phyloP scores from a whole-genome alignment of 1,139 yeast genomes.

The Magnusiomyces magnusii region DNA sequence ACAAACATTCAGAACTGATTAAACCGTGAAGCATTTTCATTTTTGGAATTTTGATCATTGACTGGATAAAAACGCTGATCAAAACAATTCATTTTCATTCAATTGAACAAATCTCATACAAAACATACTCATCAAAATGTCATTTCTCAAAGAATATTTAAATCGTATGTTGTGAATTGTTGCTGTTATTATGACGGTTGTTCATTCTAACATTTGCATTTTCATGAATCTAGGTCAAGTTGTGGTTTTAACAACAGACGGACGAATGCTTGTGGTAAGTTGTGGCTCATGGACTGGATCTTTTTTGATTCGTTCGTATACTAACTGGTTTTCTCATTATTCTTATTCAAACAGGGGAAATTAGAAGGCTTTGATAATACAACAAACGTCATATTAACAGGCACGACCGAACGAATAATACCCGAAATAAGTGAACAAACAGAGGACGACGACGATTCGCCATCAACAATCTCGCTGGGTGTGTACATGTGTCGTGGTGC shows the following conservation, averaged over 20 bases:
- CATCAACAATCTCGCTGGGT: constrained; percentile 53
- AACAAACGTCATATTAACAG: constrained; percentile 61
- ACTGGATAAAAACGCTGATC: background rate
- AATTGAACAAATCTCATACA: background rate
- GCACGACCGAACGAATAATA: constrained; percentile 48
- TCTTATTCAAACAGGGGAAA: constrained; percentile 40
- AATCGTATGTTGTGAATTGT: constrained; percentile 15
- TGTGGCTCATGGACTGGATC: too few relatives aligned
- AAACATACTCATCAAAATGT: constrained; percentile 9
- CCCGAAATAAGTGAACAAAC: constrained; percentile 32
- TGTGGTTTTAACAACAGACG: constrained; percentile 15
- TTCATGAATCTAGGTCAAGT: constrained; percentile 11
- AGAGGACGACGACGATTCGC: constrained; percentile 38
- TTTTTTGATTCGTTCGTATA: background rate
- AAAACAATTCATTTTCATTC: background rate
- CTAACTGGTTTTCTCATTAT: constrained; percentile 11
- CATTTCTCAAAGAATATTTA: constrained; percentile 11
- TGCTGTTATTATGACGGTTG: too few relatives aligned
- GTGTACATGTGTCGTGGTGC: constrained; percentile 73
- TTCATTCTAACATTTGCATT: background rate
- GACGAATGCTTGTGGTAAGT: constrained; percentile 16
- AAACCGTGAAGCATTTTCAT: too few relatives aligned
- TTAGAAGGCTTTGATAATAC: constrained; percentile 77
- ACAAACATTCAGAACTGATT: too few relatives aligned
- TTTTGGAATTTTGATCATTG: background rate